Percentiles rank a stretch among this genome's conserved stretches.
These are phyloP conservation scores for Magnaporthales sp. DNA, from an alignment of 2,329 filamentous ascomycete species.

Conservation along the genomic window DNA sequence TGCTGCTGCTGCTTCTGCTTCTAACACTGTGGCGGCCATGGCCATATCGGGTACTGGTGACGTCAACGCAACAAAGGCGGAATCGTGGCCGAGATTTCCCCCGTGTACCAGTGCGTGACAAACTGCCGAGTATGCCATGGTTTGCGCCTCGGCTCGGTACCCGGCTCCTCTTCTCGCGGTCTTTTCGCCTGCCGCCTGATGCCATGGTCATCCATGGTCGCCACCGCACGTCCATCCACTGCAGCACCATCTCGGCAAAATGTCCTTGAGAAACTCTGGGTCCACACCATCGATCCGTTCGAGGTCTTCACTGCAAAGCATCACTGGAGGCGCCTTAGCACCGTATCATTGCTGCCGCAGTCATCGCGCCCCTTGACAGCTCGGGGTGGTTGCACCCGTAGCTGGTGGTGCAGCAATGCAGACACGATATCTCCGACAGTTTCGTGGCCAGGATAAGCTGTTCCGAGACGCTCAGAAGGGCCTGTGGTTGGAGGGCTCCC, in stretches of 20 bases:
- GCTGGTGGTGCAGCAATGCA: background rate
- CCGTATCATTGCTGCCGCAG: background rate
- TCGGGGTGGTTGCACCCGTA: background rate
- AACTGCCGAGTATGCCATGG: background rate
- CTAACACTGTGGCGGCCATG: background rate
- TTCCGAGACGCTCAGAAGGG: background rate
- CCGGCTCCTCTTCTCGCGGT: background rate
- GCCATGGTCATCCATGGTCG: background rate
- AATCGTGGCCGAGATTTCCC: background rate
- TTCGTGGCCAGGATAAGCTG: background rate
- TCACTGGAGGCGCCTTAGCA: background rate
- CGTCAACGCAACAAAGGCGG: background rate
- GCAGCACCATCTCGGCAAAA: background rate
- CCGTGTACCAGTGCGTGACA: background rate
- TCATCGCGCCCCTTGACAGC: background rate
- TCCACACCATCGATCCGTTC: background rate
- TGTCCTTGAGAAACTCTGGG: background rate
- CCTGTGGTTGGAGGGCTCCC: background rate
- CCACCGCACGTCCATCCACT: conserved; percentile 1
- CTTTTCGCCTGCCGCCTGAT: background rate
- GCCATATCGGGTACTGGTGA: background rate
- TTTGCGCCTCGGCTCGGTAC: background rate
- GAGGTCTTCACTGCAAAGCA: background rate
- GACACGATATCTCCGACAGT: background rate
- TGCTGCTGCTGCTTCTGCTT: background rate